Conservation (phyloP, 2,329 filamentous ascomycete genomes). For the Aquanectria penicillioides region DNA sequence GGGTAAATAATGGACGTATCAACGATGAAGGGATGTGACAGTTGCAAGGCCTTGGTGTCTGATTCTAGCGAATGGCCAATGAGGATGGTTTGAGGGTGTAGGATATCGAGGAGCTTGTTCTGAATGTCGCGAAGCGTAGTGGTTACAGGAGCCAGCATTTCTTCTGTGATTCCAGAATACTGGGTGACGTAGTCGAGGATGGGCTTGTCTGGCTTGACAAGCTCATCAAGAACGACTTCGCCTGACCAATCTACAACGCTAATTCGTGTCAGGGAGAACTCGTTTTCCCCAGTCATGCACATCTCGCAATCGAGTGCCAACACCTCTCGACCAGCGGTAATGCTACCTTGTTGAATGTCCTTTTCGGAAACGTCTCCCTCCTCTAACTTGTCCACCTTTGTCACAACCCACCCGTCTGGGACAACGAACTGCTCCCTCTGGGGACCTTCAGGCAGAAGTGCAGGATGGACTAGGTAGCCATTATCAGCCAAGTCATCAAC, state of each 20-base stretch:
- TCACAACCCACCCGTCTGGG: slow-evolving; percentile 85
- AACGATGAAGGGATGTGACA: slow-evolving; percentile 92
- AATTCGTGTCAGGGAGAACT: slow-evolving; percentile 87
- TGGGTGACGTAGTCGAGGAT: slow-evolving; percentile 93
- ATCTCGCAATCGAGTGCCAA: slow-evolving; percentile 96
- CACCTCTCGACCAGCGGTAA: slow-evolving; percentile 83
- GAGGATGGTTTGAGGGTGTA: slow-evolving; percentile 78
- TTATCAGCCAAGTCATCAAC: slow-evolving; percentile 82
- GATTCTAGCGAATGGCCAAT: slow-evolving; percentile 85
- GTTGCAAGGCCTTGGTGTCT: slow-evolving; percentile 82
- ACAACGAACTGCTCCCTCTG: slow-evolving; percentile 62
- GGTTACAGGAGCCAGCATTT: slow-evolving; percentile 83
- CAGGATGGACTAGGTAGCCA: slow-evolving; percentile 86
- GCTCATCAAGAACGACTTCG: slow-evolving; percentile 82
- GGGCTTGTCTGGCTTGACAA: slow-evolving; percentile 89
- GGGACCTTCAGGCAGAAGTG: slow-evolving; percentile 70
- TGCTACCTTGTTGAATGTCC: slow-evolving; percentile 81
- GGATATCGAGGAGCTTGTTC: slow-evolving; percentile 73
- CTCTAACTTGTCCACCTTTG: slow-evolving; percentile 71
- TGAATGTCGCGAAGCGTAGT: slow-evolving; percentile 89
- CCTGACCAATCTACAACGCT: slow-evolving; percentile 90
- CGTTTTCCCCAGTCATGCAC: slow-evolving; percentile 85
- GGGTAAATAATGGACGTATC: slow-evolving; percentile 92
- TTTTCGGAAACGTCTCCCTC: slow-evolving; percentile 74
- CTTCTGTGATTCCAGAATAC: slow-evolving; percentile 91